Base-by-base conservation (phyloP, 2,329 filamentous ascomycete genomes). In the Didymella keratinophila region DNA sequence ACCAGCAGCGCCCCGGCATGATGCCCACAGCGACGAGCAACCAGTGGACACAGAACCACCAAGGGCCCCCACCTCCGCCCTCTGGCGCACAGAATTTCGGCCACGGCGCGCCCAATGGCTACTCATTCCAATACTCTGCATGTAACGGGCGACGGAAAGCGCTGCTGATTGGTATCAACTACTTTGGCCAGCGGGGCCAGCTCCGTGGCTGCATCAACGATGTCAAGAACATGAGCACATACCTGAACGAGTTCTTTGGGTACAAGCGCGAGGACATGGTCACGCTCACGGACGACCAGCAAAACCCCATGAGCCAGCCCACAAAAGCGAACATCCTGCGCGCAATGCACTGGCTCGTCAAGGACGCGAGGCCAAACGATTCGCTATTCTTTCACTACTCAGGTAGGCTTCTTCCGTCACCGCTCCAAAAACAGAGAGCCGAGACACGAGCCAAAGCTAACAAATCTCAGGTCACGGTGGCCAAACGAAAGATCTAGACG, bases 221-320 rank as follows among this genome's bases (percentile, higher is more conserved):
- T 75, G 94, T 97, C 42, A 91, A 93, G 79, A 97, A 97, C 81
- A 96, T 98, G 92, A 96, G 93, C 21, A 85, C 86, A 48, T 98
- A 97, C 74, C 82, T 98, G 58, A 91, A 92, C 63, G 87, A 93
- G 77, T 88, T 92, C 72, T 97, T 96, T 76, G 91, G 91, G 28
- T 98, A 98, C 78, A 93, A 92, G 79, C 84, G 93, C 58, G 94
- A 97, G 78, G 93, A 98, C 73, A 98, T 98, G 94, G 94, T 98
- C 20, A 89, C 95, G 62, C 84, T 98, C 75, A 97, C 94, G 37
- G 94, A 98, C 74, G 94, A 98, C 75, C 93, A 97, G 80, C 92
- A 97, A 76, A 97, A 97, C 70, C 92, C 92, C 25, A 96, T 97
- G 91, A 96, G 92, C 78, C 92, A 97, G 79, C 94, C 94, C 9